These are phyloP conservation scores for Arthrocladium fulminans DNA, from an alignment of 2,329 filamentous ascomycete genomes.

Conservation along the genomic window DNA sequence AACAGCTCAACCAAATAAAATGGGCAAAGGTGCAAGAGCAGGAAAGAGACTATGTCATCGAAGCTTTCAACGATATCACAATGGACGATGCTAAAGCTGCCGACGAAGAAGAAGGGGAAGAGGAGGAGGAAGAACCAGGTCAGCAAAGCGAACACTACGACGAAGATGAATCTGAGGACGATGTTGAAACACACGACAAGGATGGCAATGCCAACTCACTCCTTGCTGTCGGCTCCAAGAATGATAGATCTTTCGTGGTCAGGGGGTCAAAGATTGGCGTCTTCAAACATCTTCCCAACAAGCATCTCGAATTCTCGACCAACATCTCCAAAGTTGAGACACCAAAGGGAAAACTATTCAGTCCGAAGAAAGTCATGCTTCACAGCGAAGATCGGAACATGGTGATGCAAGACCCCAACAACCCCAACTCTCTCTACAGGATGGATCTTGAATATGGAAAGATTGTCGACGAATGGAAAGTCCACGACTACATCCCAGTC, in stretches of 20 bases:
- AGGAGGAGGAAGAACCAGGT: slow-evolving; percentile 53
- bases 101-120: slow-evolving; percentile 48
- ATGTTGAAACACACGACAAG: slow-evolving; percentile 56
- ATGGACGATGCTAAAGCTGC: slow-evolving; percentile 69
- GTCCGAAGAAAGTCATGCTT: slow-evolving; percentile 93
- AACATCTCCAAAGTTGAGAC: slow-evolving; percentile 95
- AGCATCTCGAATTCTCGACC: slow-evolving; percentile 89
- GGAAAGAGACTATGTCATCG: slow-evolving; percentile 87
- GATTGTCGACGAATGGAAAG: slow-evolving; percentile 96
- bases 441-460: slow-evolving; percentile 99
- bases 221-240: slow-evolving; percentile 91
- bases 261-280: slow-evolving; percentile 97
- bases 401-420: slow-evolving; percentile 71
- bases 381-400: slow-evolving; percentile 84
- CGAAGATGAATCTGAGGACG: slow-evolving; percentile 70
- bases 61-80: slow-evolving; percentile 87
- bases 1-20: slow-evolving; percentile 86
- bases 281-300: slow-evolving; percentile 91
- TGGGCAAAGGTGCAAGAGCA: slow-evolving; percentile 89
- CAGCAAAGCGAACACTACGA: slow-evolving; percentile 66
- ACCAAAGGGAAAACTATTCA: slow-evolving; percentile 76
- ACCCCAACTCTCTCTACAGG: slow-evolving; percentile 85
- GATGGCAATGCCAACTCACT: slow-evolving; percentile 87
- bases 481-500: slow-evolving; percentile 92
- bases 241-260: slow-evolving; percentile 93